Percentiles rank a stretch among this genome's conserved stretches.
Conservation (phyloP, 2,329 filamentous ascomycete genomes). For the Drechmeria coniospora region DNA sequence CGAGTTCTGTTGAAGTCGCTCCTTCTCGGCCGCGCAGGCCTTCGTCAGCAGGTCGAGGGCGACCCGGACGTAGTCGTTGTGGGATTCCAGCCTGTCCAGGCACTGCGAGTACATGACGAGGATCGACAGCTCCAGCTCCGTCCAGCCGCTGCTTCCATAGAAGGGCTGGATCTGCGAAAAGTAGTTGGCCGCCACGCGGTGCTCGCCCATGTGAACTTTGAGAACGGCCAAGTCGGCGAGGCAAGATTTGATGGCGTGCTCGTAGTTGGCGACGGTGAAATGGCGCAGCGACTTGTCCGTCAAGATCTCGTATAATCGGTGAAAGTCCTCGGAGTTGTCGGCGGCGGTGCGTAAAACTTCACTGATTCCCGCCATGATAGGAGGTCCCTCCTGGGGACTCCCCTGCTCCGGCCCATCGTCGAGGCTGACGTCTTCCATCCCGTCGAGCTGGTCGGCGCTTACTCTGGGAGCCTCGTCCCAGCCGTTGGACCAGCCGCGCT, state of each 20-base stretch:
- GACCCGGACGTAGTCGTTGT: slow-evolving; percentile 65
- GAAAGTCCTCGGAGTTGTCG: slow-evolving; percentile 47
- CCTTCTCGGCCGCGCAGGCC: slow-evolving; percentile 38
- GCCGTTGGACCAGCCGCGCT: slow-evolving; percentile 59
- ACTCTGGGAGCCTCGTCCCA: slow-evolving; percentile 49
- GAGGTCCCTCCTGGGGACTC: slow-evolving; percentile 3
- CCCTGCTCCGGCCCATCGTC: slow-evolving; percentile 21
- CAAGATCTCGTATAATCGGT: slow-evolving; percentile 55
- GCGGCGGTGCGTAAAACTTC: slow-evolving; percentile 45
- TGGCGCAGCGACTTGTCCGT: slow-evolving; percentile 74
- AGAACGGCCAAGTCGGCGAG: slow-evolving; percentile 77
- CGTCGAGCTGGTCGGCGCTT: slow-evolving; percentile 24
- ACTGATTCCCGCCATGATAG: slow-evolving; percentile 18
- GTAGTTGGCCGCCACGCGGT: slow-evolving; percentile 54
- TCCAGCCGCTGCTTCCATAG: slow-evolving; percentile 68
- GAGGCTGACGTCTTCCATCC: slow-evolving; percentile 44
- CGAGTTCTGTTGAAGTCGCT: slow-evolving; percentile 25
- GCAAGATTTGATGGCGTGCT: slow-evolving; percentile 60
- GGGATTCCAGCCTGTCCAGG: slow-evolving; percentile 57
- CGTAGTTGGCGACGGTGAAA: slow-evolving; percentile 64
- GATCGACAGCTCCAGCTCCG: slow-evolving; percentile 64
- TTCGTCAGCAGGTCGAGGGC: slow-evolving; percentile 61
- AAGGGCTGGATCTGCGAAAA: slow-evolving; percentile 67
- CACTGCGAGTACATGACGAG: slow-evolving; percentile 75
- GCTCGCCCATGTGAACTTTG: slow-evolving; percentile 64